Conservation (phyloP, 495 filamentous ascomycete species). For the Hypoxylon fragiforme region DNA sequence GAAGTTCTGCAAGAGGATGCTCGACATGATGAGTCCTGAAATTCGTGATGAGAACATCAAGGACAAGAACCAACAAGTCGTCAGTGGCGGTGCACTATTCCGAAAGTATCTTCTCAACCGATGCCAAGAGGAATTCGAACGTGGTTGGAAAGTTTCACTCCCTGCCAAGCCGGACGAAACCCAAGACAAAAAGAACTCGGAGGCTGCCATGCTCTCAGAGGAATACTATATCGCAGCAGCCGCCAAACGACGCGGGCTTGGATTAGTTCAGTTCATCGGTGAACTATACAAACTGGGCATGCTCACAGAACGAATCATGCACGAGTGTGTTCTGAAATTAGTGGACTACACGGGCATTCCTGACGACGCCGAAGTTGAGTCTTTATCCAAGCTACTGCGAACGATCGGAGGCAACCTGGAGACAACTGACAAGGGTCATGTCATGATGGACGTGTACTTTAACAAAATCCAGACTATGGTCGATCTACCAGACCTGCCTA, state of each 20-base stretch:
- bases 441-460: slow-evolving; percentile 95
- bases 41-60: slow-evolving; percentile 92
- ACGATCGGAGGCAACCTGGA: slow-evolving; percentile 90
- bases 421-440: slow-evolving; percentile 72
- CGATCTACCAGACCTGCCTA: slow-evolving; percentile 74
- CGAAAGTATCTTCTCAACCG: slow-evolving; percentile 98
- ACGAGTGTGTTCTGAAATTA: slow-evolving; percentile 95
- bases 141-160: slow-evolving; percentile 92
- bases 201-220: slow-evolving; percentile 84
- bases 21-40: slow-evolving; percentile 90
- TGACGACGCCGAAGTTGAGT: slow-evolving; percentile 95
- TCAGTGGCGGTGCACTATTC: slow-evolving; percentile 91
- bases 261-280: slow-evolving; percentile 98
- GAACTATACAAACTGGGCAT: slow-evolving; percentile 98
- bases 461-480: slow-evolving; percentile 78
- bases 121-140: slow-evolving; percentile 98
- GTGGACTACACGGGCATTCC: slow-evolving; percentile 93
- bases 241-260: slow-evolving; percentile 94
- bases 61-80: slow-evolving; percentile 82
- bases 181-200: slow-evolving; percentile 56
- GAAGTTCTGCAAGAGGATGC: slow-evolving; percentile 97
- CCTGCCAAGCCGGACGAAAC: slow-evolving; percentile 76
- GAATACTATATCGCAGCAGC: slow-evolving; percentile 96
- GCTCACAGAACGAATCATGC: slow-evolving; percentile 99
- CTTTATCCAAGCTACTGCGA: slow-evolving; percentile 84